Conservation (phyloP, 371 early-diverging fungal species). For the Mucor mucedo region DNA sequence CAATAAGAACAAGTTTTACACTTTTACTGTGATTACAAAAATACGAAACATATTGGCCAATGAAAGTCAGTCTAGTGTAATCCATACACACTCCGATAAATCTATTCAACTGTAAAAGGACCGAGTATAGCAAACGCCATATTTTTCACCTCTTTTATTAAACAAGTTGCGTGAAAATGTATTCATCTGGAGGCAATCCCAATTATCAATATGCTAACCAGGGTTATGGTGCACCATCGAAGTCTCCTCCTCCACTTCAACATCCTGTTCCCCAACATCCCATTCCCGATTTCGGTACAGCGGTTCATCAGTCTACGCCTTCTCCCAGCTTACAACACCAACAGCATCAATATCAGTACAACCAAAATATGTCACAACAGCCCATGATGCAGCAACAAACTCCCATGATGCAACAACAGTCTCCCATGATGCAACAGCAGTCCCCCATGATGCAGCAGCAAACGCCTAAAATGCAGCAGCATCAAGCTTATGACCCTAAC, state of each 20-base stretch:
- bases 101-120: not conserved
- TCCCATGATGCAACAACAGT: slow-evolving; percentile 7
- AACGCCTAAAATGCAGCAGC: slow-evolving; percentile 15
- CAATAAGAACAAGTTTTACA: no score
- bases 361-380: slow-evolving; percentile 35
- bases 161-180: slow-evolving; percentile 26
- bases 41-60: not conserved
- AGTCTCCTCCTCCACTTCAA: slow-evolving; percentile 72
- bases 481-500: slow-evolving; percentile 43
- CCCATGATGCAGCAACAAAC: slow-evolving; percentile 39
- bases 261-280: slow-evolving; percentile 76
- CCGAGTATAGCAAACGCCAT: no score
- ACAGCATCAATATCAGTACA: slow-evolving; percentile 36
- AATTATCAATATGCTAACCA: slow-evolving; percentile 29
- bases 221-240: slow-evolving; percentile 30
- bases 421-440: slow-evolving; percentile 40
- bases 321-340: slow-evolving; percentile 48
- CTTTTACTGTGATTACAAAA: no score
- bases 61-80: slow-evolving; percentile 1
- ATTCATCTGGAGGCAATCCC: slow-evolving; percentile 30
- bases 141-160: not conserved
- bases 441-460: slow-evolving; percentile 29
- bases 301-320: slow-evolving; percentile 54
- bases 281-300: slow-evolving; percentile 62
- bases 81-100: not conserved